Conservation (phyloP, 495 filamentous ascomycete genomes). For the Penicillium cataractarum region DNA sequence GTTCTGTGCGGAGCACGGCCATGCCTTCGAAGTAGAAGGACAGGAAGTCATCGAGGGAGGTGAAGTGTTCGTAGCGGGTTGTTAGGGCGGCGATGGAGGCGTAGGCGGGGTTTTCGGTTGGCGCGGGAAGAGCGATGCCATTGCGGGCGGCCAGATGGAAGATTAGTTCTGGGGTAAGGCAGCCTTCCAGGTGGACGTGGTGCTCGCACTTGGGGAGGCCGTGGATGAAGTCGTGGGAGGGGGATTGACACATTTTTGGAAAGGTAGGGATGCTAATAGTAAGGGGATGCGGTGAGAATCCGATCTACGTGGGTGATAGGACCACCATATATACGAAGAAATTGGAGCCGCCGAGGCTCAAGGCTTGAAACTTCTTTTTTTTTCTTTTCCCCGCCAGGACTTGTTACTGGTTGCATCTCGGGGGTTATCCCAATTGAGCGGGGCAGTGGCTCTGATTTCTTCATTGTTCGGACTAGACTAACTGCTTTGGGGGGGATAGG, state of each 20-base stretch:
- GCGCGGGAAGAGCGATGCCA: conserved; percentile 58
- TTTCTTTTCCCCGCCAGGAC: not conserved
- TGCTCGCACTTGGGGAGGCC: conserved; percentile 79
- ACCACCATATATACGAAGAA: conserved; percentile 8
- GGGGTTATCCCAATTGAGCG: conserved; percentile 16
- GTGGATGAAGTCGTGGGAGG: conserved; percentile 61
- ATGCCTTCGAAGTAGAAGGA: conserved; percentile 79
- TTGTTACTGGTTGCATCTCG: not conserved
- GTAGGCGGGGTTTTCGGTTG: conserved; percentile 58
- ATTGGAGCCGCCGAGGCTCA: not conserved
- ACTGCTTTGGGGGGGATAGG: not conserved
- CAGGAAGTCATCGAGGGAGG: conserved; percentile 76
- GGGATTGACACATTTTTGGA: conserved; percentile 40
- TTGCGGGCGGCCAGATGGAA: conserved; percentile 70
- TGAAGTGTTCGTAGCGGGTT: conserved; percentile 64
- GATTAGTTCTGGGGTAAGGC: conserved; percentile 66
- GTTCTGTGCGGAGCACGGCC: conserved; percentile 59
- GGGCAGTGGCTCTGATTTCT: conserved; percentile 18
- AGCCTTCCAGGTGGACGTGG: conserved; percentile 78
- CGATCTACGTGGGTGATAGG: not conserved
- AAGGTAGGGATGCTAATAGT: not conserved
- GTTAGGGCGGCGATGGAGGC: conserved; percentile 59
- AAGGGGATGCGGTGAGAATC: not conserved
- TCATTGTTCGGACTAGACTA: not conserved
- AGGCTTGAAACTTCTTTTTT: not conserved